A percentile compares a stretch with the other conserved stretches of the same genome.
These are phyloP conservation scores for Thraustochytrium striatum DNA, from an alignment of 352 stramenopile genomes.

Conservation along the genomic window DNA sequence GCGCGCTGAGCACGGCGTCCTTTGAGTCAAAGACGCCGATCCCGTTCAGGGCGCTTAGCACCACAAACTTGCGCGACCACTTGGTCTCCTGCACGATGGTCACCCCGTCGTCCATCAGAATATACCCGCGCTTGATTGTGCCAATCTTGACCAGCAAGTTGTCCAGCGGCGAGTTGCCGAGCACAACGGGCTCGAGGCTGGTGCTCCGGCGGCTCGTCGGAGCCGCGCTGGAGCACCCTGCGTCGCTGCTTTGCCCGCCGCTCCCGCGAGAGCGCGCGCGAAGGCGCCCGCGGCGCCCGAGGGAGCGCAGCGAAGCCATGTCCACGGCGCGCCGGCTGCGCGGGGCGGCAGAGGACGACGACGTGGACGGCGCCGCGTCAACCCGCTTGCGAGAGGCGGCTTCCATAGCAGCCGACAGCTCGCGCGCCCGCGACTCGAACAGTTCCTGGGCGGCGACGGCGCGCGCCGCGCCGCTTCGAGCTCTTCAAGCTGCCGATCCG, in stretches of 20 bases:
- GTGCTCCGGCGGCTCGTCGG: background rate
- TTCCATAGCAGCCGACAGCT: no score
- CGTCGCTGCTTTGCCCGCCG: background rate
- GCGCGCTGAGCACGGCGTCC: background rate
- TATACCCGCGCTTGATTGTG: background rate
- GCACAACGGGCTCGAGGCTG: background rate
- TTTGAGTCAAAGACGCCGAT: background rate
- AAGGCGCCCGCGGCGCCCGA: background rate
- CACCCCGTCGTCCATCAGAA: slow-evolving; percentile 23
- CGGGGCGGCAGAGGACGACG: no score
- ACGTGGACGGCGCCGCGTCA: no score
- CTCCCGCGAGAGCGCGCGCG: background rate
- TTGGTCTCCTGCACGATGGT: slow-evolving; percentile 11
- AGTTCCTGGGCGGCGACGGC: no score
- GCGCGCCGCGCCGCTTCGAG: no score
- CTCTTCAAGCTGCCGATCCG: no score
- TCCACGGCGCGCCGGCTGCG: no score
- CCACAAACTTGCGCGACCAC: slow-evolving; percentile 10
- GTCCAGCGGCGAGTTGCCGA: no score
- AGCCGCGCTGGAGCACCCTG: background rate
- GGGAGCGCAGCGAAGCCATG: background rate
- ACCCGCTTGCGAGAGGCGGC: no score
- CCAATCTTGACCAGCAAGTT: background rate
- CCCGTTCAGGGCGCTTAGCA: background rate
- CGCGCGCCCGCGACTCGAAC: no score